Percentiles rank a stretch among this genome's conserved stretches.
phyloP scores from a whole-genome alignment of 352 stramenopile species.

The Phytophthora agathidicida region DNA sequence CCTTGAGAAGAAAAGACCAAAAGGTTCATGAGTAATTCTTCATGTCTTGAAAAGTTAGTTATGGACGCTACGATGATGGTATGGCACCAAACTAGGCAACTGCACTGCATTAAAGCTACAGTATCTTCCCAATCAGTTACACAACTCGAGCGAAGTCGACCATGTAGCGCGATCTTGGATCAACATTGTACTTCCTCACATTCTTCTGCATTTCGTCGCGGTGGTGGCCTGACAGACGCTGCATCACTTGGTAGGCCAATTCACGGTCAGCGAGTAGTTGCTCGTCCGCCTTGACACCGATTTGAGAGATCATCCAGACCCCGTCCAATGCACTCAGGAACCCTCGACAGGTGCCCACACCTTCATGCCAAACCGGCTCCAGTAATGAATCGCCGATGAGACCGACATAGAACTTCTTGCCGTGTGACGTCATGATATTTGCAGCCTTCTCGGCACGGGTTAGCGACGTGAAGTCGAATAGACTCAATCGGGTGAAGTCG shows the following conservation, averaged over 20 bases:
- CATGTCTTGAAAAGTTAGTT: no score
- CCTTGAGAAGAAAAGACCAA: no score
- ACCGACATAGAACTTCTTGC: conserved; percentile 77
- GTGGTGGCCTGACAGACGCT: conserved; percentile 64
- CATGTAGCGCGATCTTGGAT: conserved; percentile 68
- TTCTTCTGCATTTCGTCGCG: conserved; percentile 77
- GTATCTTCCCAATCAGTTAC: no score
- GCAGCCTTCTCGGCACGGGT: conserved; percentile 67
- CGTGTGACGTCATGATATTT: conserved; percentile 53
- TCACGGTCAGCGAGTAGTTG: conserved; percentile 69
- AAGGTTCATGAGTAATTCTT: no score
- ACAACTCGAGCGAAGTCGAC: conserved; percentile 46
- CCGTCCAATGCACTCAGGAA: conserved; percentile 77
- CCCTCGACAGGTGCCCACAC: conserved; percentile 73
- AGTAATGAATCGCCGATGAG: conserved; percentile 77
- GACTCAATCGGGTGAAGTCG: conserved; percentile 56
- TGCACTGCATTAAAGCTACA: no score
- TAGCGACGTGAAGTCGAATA: conserved; percentile 81
- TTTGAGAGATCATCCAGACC: conserved; percentile 72
- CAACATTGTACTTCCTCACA: conserved; percentile 74
- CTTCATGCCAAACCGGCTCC: conserved; percentile 84
- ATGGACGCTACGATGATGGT: no score
- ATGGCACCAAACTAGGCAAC: no score
- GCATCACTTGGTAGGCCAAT: conserved; percentile 65
- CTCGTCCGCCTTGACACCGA: conserved; percentile 63